A percentile compares a stretch with the other conserved stretches of the same genome.
Evolutionary conservation across 805 yeast genomes (phyloP).

Genomic region (Suhomyces sp.): DNA sequence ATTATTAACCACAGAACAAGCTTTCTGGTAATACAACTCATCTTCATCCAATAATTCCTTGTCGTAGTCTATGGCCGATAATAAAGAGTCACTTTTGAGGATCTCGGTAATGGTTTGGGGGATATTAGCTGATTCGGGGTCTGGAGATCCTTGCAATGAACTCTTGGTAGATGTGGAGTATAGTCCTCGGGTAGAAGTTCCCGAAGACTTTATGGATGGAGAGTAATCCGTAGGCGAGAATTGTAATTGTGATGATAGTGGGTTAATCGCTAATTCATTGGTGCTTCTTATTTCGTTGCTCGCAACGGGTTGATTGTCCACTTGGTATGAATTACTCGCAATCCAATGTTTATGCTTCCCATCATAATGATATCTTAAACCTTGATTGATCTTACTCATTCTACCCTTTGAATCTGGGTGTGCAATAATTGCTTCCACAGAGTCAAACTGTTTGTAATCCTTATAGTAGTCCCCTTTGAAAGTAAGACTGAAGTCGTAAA

Average conservation of each 20-base stretch:
- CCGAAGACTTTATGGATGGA: constrained; percentile 28
- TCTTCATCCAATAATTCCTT: constrained; percentile 39
- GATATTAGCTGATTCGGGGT: no score
- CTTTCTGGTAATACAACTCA: constrained; percentile 33
- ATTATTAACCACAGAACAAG: constrained; percentile 30
- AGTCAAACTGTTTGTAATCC: constrained; percentile 79
- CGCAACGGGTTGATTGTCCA: no score
- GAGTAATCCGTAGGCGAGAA: constrained; percentile 15
- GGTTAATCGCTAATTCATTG: constrained; percentile 19
- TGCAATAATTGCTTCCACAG: constrained; percentile 66
- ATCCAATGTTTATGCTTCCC: constrained; percentile 88
- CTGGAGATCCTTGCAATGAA: no score
- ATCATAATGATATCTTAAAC: constrained; percentile 74
- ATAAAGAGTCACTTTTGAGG: constrained; percentile 8
- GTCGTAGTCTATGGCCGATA: constrained; percentile 25
- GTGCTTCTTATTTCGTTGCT: constrained; percentile 24
- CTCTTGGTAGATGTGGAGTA: constrained; percentile 28
- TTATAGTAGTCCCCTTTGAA: constrained; percentile 66
- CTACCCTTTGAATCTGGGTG: constrained; percentile 67
- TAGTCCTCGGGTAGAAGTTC: constrained; percentile 34
- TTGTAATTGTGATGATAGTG: constrained; percentile 4
- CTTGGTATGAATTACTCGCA: constrained; percentile 11
- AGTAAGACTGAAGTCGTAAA: constrained; percentile 74
- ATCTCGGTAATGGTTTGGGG: constrained; percentile 6
- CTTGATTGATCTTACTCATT: constrained; percentile 73